Percentiles rank a stretch among this genome's conserved stretches.
These are phyloP conservation scores for Ustilago tritici DNA, from an alignment of 1,284 basidiomycete genomes.

Conservation along the genomic window DNA sequence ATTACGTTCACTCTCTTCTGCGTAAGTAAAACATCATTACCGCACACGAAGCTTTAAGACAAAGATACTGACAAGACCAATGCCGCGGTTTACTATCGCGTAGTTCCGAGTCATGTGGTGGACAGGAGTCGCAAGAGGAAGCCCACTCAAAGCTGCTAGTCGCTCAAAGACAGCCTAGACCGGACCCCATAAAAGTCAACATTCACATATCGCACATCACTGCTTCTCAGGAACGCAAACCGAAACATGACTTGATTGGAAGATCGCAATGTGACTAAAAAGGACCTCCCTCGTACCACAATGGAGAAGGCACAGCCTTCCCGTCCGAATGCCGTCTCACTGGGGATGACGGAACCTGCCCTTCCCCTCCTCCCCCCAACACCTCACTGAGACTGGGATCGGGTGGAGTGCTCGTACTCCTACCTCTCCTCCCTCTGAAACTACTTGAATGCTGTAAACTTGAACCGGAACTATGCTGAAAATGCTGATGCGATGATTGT, in stretches of 20 bases:
- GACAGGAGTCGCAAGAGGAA: constrained; percentile 41
- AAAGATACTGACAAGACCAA: neutral
- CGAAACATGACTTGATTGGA: neutral
- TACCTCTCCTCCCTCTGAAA: constrained; percentile 1
- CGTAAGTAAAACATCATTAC: constrained; percentile 23
- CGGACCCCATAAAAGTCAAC: neutral
- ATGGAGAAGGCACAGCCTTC: constrained; percentile 6
- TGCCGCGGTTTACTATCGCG: neutral
- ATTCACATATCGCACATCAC: neutral
- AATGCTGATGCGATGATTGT: neutral
- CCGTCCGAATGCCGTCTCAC: constrained; percentile 27
- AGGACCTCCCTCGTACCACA: neutral
- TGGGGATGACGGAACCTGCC: neutral
- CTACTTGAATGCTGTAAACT: neutral
- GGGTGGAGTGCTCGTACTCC: constrained; percentile 15
- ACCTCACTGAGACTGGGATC: constrained; percentile 1
- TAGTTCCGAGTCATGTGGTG: constrained; percentile 54
- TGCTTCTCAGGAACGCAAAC: neutral
- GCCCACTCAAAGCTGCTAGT: constrained; percentile 16
- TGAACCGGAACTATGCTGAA: constrained; percentile 1
- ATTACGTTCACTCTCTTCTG: constrained; percentile 62
- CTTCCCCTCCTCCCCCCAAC: neutral
- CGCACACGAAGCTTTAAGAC: neutral
- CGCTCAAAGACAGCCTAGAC: constrained; percentile 18
- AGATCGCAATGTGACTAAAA: neutral